Evolutionary conservation across 306 rosid genomes (phyloP), one percentile per base, ranked within the genome.

Genomic region (Fragaria nilgerrensis): DNA sequence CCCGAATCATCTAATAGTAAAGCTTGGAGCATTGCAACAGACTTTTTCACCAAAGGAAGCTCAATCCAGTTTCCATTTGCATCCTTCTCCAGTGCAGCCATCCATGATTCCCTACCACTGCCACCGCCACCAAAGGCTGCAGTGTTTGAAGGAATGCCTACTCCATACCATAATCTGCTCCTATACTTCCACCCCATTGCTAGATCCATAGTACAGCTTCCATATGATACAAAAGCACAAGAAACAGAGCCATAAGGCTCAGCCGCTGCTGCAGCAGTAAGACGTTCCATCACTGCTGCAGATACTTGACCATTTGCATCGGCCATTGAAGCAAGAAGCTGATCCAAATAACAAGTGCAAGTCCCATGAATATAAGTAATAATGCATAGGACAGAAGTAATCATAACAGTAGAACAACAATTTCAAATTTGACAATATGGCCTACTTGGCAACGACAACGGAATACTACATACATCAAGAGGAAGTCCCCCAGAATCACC

Each of bases 181-280:
- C 99, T 89, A 83, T 82, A 91, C 88, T 91, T 92, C 99, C 99
- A 95, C 65, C 99, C 97, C 73, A 82, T 83, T 27, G 97, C 91
- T 89, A 95, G 80, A 87, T 95, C 97, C 84, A 61, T 78, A 32
- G 93, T 79, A 84, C 93, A 92, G 49, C 97, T 92, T 59, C 99
- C 99, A 86, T 91, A 92, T 59, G 99, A 92, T 64, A 91, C 97
- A 88, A 92, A 95, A 81, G 97, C 97, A 86, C 91, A 87, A 72
- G 96, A 84, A 88, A 95, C 97, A 45, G 97, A 89, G 52, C 85
- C 90, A 76, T 89, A 95, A 14, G 92, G 97, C 87, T 95, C 99
- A 77, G 99, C 97, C 23, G 97, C 99, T 41, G 97, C 97, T 12
- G 98, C 99, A 48, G 99, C 99, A 75, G 99, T 88, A 67, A 95